phyloP scores from a whole-genome alignment of 148 eudicot genomes.

The Linanthus parryae region DNA sequence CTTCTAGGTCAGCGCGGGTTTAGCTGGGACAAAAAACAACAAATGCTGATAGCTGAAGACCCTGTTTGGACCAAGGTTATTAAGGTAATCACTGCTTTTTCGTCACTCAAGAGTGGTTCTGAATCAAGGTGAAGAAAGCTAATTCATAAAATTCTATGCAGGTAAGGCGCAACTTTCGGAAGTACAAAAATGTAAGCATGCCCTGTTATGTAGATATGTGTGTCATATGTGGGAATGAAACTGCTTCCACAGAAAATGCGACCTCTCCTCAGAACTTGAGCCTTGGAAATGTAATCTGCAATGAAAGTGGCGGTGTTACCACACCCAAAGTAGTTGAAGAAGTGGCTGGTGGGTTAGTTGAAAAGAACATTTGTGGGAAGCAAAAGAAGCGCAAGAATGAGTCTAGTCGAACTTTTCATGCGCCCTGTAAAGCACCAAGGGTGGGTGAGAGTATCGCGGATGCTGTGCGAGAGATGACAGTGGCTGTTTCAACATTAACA shows the following conservation, averaged over 20 bases:
- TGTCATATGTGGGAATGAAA: conserved; percentile 7
- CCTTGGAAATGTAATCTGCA: not conserved
- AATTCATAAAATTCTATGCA: conserved; percentile 3
- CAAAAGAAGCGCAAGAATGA: conserved; percentile 1
- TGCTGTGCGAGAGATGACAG: conserved; percentile 5
- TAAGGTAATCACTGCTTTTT: not conserved
- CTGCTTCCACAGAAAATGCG: not conserved
- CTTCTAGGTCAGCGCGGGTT: conserved; percentile 9
- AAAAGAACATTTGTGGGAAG: not conserved
- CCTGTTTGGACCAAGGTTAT: conserved; percentile 3
- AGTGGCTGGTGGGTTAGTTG: not conserved
- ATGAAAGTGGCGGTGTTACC: not conserved
- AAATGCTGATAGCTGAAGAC: conserved; percentile 4
- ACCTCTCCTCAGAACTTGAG: not conserved
- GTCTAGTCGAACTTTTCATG: not conserved
- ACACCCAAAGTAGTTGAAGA: not conserved
- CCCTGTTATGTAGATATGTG: conserved; percentile 4
- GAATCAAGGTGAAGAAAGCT: not conserved
- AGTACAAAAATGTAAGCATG: not conserved
- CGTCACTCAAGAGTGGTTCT: not conserved
- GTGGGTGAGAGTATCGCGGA: not conserved
- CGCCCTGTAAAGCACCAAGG: not conserved
- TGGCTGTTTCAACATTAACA: conserved; percentile 8
- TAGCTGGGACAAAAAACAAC: conserved; percentile 8
- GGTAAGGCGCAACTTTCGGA: conserved; percentile 2